A percentile compares a stretch with the other conserved stretches of the same genome.
phyloP scores from a whole-genome alignment of 1,139 yeast genomes.

The Kodamaea suecica region DNA sequence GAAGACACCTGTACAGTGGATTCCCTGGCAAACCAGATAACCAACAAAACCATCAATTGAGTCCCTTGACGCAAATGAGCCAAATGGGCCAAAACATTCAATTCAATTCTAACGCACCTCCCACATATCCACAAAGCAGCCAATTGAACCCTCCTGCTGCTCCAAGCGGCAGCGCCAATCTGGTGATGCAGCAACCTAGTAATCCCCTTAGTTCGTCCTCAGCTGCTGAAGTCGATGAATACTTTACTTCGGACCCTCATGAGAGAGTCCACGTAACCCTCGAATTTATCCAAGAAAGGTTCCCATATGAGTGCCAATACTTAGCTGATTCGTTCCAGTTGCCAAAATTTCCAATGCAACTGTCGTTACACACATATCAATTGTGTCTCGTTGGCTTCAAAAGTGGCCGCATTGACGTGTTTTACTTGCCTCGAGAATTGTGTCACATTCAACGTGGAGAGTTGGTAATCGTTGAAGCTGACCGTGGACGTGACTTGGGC shows the following conservation, averaged over 20 bases:
- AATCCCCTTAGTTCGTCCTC: neutral
- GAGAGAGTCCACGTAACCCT: slow-evolving; percentile 36
- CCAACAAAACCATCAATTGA: too few species aligned
- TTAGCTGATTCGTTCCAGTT: slow-evolving; percentile 35
- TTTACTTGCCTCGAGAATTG: slow-evolving; percentile 52
- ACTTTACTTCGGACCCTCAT: slow-evolving; percentile 41
- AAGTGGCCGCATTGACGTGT: slow-evolving; percentile 81
- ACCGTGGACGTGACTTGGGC: slow-evolving; percentile 90
- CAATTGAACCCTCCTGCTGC: neutral
- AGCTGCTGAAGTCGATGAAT: slow-evolving; percentile 13
- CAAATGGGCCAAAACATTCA: too few species aligned
- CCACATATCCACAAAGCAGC: too few species aligned
- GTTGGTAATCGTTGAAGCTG: slow-evolving; percentile 95
- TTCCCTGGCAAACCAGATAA: too few species aligned
- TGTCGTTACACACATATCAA: slow-evolving; percentile 31
- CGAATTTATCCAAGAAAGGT: slow-evolving; percentile 15
- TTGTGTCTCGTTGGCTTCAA: slow-evolving; percentile 76
- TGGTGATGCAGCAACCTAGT: too few species aligned
- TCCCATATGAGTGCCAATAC: slow-evolving; percentile 22
- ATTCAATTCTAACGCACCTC: too few species aligned
- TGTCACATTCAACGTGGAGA: slow-evolving; percentile 52
- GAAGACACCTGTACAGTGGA: slow-evolving; percentile 10
- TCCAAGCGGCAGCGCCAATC: neutral
- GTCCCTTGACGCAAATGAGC: too few species aligned
- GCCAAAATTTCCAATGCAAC: slow-evolving; percentile 43